Conservation (phyloP, 78 protist genomes). For the Planoprotostelium fungivorum region DNA sequence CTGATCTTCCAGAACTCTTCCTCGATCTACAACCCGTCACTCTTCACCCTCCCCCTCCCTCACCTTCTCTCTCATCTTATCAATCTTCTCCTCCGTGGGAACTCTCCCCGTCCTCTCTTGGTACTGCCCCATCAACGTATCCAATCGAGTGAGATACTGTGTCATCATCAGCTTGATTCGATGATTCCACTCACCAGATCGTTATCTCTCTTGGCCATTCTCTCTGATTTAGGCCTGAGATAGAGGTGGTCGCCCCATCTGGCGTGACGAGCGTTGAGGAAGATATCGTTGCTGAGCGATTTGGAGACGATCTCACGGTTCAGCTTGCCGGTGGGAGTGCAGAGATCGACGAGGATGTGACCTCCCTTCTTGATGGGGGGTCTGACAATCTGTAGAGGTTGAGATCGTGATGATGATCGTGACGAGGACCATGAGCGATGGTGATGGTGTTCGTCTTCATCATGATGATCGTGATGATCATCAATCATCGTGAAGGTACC, state of each 20-base stretch:
- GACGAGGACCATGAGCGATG: too few relatives aligned
- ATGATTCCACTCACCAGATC: background rate
- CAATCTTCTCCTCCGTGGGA: background rate
- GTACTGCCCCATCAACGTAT: background rate
- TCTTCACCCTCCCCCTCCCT: background rate
- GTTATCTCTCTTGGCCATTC: background rate
- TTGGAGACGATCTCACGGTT: constrained; percentile 47
- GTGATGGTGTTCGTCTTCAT: constrained; percentile 26
- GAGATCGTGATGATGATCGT: constrained; percentile 7
- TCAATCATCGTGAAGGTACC: too few relatives aligned
- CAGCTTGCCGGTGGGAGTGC: constrained; percentile 34
- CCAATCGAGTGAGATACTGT: background rate
- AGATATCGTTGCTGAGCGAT: background rate
- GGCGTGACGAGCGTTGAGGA: background rate
- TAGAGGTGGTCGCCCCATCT: background rate
- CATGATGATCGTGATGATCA: too few relatives aligned
- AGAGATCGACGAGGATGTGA: constrained; percentile 52
- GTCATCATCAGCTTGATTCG: background rate
- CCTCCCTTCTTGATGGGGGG: constrained; percentile 58
- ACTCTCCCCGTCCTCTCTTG: background rate
- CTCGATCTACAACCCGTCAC: background rate
- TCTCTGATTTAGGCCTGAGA: background rate
- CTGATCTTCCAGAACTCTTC: background rate
- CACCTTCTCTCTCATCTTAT: background rate
- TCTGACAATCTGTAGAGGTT: constrained; percentile 21